Evolutionary conservation across 352 stramenopile species (phyloP).

Genomic region (Globisporangium yorkense): DNA sequence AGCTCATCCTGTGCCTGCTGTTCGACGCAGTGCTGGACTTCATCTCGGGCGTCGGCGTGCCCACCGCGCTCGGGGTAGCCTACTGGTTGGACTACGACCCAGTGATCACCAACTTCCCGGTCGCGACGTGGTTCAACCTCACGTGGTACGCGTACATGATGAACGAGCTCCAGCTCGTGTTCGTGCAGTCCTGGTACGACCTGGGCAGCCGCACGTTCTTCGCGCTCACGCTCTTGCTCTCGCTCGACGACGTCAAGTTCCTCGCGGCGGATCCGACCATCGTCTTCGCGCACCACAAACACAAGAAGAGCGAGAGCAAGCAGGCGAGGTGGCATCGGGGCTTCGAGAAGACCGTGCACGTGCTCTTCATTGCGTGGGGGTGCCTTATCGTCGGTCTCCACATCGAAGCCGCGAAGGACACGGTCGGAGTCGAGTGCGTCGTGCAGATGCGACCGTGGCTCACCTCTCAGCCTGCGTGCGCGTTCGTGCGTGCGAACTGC

Average conservation of each 20-base stretch:
- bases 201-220: constrained; percentile 18
- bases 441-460: constrained; percentile 38
- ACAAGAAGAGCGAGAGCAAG: not conserved
- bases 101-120: constrained; percentile 8
- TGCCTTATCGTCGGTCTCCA: constrained; percentile 25
- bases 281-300: not conserved
- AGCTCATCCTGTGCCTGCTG: constrained; percentile 28
- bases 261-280: constrained; percentile 13
- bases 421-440: constrained; percentile 14
- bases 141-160: constrained; percentile 30
- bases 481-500: constrained; percentile 34
- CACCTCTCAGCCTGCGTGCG: constrained; percentile 22
- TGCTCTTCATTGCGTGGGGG: constrained; percentile 22
- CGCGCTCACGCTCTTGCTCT: constrained; percentile 7
- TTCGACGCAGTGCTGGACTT: constrained; percentile 26
- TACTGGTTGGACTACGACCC: constrained; percentile 21
- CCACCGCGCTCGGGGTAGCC: constrained; percentile 10
- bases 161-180: constrained; percentile 40
- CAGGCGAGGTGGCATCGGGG: constrained; percentile 3
- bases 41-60: constrained; percentile 30
- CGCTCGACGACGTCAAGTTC: constrained; percentile 17
- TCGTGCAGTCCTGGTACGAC: constrained; percentile 17
- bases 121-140: constrained; percentile 30
- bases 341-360: constrained; percentile 6
- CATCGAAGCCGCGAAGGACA: constrained; percentile 10